Conservation (phyloP, 345 rosid genomes). For the Boechera divaricarpa region DNA sequence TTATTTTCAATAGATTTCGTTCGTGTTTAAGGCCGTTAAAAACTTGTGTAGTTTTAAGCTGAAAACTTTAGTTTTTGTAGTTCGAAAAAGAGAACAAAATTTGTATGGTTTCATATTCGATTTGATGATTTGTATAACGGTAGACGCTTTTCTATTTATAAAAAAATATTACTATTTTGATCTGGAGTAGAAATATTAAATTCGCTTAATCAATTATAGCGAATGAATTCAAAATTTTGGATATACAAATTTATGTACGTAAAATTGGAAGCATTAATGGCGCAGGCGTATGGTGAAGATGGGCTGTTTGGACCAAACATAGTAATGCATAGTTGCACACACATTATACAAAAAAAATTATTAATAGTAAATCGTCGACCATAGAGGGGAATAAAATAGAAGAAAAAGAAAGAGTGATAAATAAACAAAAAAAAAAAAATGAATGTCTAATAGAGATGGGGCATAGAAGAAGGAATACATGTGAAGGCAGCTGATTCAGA, state of each 20-base stretch:
- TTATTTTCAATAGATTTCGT: too few relatives aligned
- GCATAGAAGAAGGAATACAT: slow-evolving; percentile 39
- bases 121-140: too few relatives aligned
- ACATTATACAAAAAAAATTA: neutral
- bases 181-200: too few relatives aligned
- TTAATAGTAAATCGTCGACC: slow-evolving; percentile 19
- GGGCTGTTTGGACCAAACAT: slow-evolving; percentile 36
- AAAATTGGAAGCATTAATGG: slow-evolving; percentile 28
- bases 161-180: too few relatives aligned
- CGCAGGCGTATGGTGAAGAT: slow-evolving; percentile 33
- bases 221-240: neutral
- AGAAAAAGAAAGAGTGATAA: slow-evolving; percentile 11
- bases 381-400: slow-evolving; percentile 5
- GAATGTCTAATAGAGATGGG: slow-evolving; percentile 41
- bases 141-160: too few relatives aligned
- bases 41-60: too few relatives aligned
- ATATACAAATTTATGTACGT: neutral
- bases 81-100: too few relatives aligned
- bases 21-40: too few relatives aligned
- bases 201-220: neutral
- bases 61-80: too few relatives aligned
- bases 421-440: neutral
- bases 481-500: slow-evolving; percentile 43
- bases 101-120: too few relatives aligned
- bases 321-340: slow-evolving; percentile 34